Percentiles rank a stretch among this genome's conserved stretches.
These are phyloP conservation scores for Sporopachydermia lactativora DNA, from an alignment of 805 yeast genomes.

Conservation along the genomic window DNA sequence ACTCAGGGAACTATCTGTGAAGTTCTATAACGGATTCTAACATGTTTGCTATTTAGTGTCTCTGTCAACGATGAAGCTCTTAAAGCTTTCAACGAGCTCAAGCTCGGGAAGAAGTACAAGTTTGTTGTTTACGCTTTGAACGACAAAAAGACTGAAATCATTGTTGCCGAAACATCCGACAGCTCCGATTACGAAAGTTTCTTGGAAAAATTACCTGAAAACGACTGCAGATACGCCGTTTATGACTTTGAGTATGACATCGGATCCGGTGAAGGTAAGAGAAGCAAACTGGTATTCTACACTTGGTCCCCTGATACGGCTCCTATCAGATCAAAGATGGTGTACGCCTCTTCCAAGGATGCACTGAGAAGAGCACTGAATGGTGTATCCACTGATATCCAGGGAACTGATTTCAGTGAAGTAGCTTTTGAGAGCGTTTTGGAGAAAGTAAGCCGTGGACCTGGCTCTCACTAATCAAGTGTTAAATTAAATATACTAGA, in stretches of 20 bases:
- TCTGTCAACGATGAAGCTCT: constrained; percentile 84
- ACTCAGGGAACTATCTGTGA: too few relatives aligned
- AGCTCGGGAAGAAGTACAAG: constrained; percentile 83
- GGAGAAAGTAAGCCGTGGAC: constrained; percentile 78
- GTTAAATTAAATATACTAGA: too few relatives aligned
- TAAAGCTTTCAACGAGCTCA: constrained; percentile 88
- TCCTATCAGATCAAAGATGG: constrained; percentile 91
- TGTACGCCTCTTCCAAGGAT: constrained; percentile 96
- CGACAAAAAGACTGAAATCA: constrained; percentile 78
- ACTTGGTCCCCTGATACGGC: constrained; percentile 99
- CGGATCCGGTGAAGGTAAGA: constrained; percentile 85
- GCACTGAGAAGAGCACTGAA: constrained; percentile 94
- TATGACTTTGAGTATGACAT: constrained; percentile 95
- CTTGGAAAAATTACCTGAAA: constrained; percentile 81
- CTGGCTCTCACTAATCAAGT: constrained; percentile 46
- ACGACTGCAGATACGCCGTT: constrained; percentile 91
- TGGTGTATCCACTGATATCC: constrained; percentile 89
- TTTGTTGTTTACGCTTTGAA: constrained; percentile 72
- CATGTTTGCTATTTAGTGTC: too few relatives aligned
- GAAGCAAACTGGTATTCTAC: constrained; percentile 55
- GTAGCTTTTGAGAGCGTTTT: constrained; percentile 89
- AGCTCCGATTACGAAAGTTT: constrained; percentile 72
- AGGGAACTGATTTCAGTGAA: constrained; percentile 97
- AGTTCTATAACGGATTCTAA: too few relatives aligned
- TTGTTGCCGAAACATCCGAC: constrained; percentile 74